A percentile compares a stretch with the other conserved stretches of the same genome.
phyloP scores from a whole-genome alignment of 805 yeast genomes.

The Ogataea nitratoaversa region DNA sequence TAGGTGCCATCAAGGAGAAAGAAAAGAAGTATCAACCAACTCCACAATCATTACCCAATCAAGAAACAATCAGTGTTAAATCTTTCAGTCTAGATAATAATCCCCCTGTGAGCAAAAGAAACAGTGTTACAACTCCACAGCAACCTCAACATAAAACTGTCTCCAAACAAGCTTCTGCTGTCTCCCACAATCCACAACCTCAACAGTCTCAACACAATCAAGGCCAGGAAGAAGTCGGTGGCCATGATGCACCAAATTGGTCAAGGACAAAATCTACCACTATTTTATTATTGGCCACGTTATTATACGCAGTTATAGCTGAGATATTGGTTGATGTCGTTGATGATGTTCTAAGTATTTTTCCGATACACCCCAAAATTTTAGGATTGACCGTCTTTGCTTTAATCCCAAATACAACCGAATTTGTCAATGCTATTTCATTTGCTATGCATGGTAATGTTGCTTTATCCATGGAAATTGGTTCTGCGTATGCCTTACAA shows the following conservation, averaged over 20 bases:
- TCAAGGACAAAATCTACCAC: conserved; percentile 77
- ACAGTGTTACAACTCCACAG: no score
- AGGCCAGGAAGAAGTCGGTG: conserved; percentile 41
- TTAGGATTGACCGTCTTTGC: conserved; percentile 94
- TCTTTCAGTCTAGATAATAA: conserved; percentile 20
- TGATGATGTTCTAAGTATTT: conserved; percentile 73
- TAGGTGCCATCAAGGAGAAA: conserved; percentile 31
- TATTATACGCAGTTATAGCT: conserved; percentile 88
- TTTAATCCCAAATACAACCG: conserved; percentile 94
- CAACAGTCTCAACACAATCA: conserved; percentile 5
- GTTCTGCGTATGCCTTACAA: conserved; percentile 94
- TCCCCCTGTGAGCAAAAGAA: conserved; percentile 9
- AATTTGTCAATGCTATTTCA: conserved; percentile 92
- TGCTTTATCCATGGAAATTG: conserved; percentile 95
- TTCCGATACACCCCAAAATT: conserved; percentile 86
- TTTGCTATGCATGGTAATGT: conserved; percentile 96
- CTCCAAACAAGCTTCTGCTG: conserved; percentile 2
- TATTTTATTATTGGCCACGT: conserved; percentile 77
- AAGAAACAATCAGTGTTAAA: conserved; percentile 23
- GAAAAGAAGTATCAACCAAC: conserved; percentile 26
- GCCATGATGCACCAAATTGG: conserved; percentile 98
- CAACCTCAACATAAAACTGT: conserved; percentile 2
- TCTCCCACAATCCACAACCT: conserved; percentile 6
- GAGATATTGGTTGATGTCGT: conserved; percentile 91
- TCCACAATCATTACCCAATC: conserved; percentile 1